Conservation (phyloP, 2,329 filamentous ascomycete species). For the Fusarium sp. region DNA sequence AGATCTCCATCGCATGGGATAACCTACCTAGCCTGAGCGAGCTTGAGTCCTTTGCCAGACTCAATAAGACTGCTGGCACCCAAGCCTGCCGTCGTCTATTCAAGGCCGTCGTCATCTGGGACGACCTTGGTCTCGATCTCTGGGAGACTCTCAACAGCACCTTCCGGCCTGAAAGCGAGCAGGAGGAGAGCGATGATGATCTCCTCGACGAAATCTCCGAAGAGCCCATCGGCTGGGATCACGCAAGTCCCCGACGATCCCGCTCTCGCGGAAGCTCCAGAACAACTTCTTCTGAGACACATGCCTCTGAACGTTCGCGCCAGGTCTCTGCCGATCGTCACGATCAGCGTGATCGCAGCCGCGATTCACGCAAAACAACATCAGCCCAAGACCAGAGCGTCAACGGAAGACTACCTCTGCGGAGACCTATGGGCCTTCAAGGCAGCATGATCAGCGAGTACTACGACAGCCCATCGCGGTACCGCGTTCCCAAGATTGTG, state of each 20-base stretch:
- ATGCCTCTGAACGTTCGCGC: conserved; percentile 24
- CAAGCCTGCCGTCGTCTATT: conserved; percentile 51
- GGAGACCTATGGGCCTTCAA: conserved; percentile 26
- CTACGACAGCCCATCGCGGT: conserved; percentile 39
- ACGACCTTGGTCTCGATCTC: conserved; percentile 51
- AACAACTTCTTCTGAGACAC: conserved; percentile 30
- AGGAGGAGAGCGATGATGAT: conserved; percentile 24
- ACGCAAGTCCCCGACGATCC: conserved; percentile 15
- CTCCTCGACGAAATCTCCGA: conserved; percentile 31
- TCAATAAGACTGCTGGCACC: conserved; percentile 51
- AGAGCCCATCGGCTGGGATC: conserved; percentile 28
- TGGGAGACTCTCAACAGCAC: conserved; percentile 46
- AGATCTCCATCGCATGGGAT: conserved; percentile 50
- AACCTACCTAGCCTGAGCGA: conserved; percentile 50
- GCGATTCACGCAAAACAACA: conserved; percentile 22
- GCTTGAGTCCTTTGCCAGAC: conserved; percentile 47
- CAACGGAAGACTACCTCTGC: conserved; percentile 11
- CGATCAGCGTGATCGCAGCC: conserved; percentile 26
- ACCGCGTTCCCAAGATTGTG: conserved; percentile 37
- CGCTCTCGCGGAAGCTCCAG: conserved; percentile 33
- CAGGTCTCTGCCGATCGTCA: conserved; percentile 31
- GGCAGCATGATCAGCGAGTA: conserved; percentile 39
- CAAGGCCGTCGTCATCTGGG: conserved; percentile 54
- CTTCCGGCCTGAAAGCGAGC: conserved; percentile 10
- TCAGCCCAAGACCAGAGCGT: conserved; percentile 18